Evolutionary conservation across 2,329 filamentous ascomycete genomes (phyloP), one percentile per base, ranked within the genome.

Genomic region (Lanzia echinophila): DNA sequence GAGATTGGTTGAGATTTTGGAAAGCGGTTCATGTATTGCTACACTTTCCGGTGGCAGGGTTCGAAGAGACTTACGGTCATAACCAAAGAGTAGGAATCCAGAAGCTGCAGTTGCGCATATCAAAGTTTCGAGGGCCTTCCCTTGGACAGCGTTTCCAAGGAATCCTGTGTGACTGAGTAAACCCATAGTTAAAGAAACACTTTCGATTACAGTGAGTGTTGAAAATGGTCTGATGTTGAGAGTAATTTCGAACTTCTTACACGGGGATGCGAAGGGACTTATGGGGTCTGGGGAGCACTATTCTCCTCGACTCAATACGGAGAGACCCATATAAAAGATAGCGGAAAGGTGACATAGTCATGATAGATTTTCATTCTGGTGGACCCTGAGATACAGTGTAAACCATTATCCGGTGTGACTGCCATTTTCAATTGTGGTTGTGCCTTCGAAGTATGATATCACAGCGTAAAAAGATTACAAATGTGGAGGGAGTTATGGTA

Each of bases 41-140:
- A 6, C 8, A 5, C n/a, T 32, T 15, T 36, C 17, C 28, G n/a
- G 15, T 47, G 31, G 28, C 12, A 41, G n/a, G n/a, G n/a, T 2
- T 20, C 42, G 11, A 33, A 28, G 31, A 47, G 34, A 36, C 54
- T 47, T 38, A 43, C 45, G 39, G 47, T 54, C 54, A 54, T 56
- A 56, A 41, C 54, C 54, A 15, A 56, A 56, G 6, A 56, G 50
- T 15, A 54, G 47, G 39, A 54, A 54, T 32, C 47, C 53, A 32
- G 43, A 47, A 17, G 50, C 50, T 22, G 50, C 50, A 48, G 50
- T 53, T 22, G 50, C 50, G 17, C 50, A 53, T 43, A 53, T 44
- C 47, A 53, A 44, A 48, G 17, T 53, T 34, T 53, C 50, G 17
- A 53, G 50, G 33, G 50, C 50, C 43, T 41, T 41, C 6, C 50